Evolutionary conservation across 805 yeast genomes (phyloP).

Genomic region (Wickerhamomyces bisporus): DNA sequence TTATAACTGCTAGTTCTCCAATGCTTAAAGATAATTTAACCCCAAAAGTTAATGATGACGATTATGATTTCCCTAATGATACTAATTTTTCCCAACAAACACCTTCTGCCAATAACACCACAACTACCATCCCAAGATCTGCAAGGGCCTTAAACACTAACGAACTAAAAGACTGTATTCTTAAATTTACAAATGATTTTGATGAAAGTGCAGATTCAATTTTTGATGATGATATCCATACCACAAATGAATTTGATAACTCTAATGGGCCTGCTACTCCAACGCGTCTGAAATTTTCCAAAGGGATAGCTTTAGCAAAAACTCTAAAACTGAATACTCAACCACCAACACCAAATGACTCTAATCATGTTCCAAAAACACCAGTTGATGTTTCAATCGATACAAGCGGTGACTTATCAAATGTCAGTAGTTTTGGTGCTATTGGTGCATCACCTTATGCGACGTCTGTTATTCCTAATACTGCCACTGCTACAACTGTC

Average conservation of each 20-base stretch:
- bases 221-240: constrained; percentile 18
- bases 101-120: constrained; percentile 13
- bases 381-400: constrained; percentile 21
- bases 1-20: constrained; percentile 26
- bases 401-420: constrained; percentile 14
- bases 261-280: constrained; percentile 38
- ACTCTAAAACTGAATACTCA: constrained; percentile 10
- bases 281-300: constrained; percentile 28
- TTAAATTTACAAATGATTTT: constrained; percentile 36
- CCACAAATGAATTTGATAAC: constrained; percentile 3
- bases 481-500: constrained; percentile 16
- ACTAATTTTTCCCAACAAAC: constrained; percentile 10
- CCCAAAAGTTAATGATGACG: constrained; percentile 16
- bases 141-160: constrained; percentile 31
- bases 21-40: constrained; percentile 23
- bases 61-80: constrained; percentile 7
- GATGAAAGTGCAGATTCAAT: constrained; percentile 30
- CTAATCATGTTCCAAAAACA: constrained; percentile 25
- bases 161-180: constrained; percentile 35
- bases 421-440: constrained; percentile 18
- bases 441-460: constrained; percentile 12
- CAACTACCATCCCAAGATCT: constrained; percentile 18
- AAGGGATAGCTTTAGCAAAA: constrained; percentile 13
- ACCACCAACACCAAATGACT: constrained; percentile 18
- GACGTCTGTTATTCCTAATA: too few species aligned